Conservation (phyloP, 2,329 filamentous ascomycete genomes). For the Chaetomiaceae sp. region DNA sequence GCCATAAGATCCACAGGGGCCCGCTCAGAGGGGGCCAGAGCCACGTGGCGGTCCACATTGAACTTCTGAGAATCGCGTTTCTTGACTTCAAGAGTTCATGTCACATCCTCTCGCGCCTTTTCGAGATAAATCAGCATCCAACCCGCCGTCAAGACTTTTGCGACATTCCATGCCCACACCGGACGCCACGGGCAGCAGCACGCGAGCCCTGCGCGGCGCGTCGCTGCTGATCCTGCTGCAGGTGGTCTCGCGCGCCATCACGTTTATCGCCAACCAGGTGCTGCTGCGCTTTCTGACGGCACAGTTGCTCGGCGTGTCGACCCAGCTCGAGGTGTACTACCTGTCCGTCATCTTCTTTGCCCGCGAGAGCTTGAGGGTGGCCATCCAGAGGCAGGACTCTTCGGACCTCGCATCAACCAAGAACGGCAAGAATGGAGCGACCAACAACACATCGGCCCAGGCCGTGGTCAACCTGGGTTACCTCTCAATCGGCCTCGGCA, state of each 20-base stretch:
- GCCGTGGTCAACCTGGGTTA: constrained; percentile 86
- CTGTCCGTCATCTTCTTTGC: constrained; percentile 93
- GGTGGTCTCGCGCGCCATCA: constrained; percentile 78
- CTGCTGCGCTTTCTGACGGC: constrained; percentile 86
- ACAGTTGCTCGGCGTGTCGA: constrained; percentile 74
- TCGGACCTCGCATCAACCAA: constrained; percentile 25
- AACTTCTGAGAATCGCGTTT: too few relatives aligned
- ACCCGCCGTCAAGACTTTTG: neutral
- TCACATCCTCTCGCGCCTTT: neutral
- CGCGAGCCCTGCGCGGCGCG: constrained; percentile 59
- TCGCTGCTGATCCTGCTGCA: constrained; percentile 85
- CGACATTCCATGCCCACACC: neutral
- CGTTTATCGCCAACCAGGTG: constrained; percentile 88
- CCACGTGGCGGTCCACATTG: neutral
- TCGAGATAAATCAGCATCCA: too few relatives aligned
- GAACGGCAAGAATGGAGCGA: constrained; percentile 21
- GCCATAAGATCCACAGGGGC: too few relatives aligned
- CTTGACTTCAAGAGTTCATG: neutral
- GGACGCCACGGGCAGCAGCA: constrained; percentile 12
- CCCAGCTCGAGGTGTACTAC: constrained; percentile 89
- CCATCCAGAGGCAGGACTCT: constrained; percentile 72
- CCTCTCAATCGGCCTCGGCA: constrained; percentile 66
- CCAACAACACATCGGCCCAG: constrained; percentile 47
- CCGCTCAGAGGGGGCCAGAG: neutral
- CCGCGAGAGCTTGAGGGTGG: constrained; percentile 84